A percentile compares a stretch with the other conserved stretches of the same genome.
These are phyloP conservation scores for Echium plantagineum DNA, from an alignment of 257 asterid genomes.

Conservation along the genomic window DNA sequence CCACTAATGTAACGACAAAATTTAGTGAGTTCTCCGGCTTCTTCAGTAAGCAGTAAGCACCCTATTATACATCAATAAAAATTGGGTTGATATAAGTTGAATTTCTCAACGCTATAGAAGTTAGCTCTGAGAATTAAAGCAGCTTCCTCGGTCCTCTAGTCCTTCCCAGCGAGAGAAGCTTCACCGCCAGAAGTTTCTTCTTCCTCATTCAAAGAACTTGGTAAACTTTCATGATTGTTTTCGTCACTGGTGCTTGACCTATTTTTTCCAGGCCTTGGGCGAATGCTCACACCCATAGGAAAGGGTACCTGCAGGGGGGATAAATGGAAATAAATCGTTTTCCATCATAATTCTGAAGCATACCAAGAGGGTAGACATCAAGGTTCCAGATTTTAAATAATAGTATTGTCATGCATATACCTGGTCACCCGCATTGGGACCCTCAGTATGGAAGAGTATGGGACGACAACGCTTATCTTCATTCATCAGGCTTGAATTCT, in stretches of 20 bases:
- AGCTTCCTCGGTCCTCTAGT: constrained; percentile 44
- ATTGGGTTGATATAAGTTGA: constrained; percentile 32
- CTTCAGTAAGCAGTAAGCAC: constrained; percentile 33
- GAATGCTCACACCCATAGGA: constrained; percentile 87
- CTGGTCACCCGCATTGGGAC: constrained; percentile 99
- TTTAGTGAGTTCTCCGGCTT: constrained; percentile 16
- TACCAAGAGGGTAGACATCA: background rate
- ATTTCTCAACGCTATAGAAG: constrained; percentile 37
- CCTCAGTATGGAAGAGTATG: constrained; percentile 92
- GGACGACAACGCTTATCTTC: constrained; percentile 99
- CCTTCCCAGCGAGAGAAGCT: constrained; percentile 56
- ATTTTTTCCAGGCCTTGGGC: constrained; percentile 56
- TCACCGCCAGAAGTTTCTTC: constrained; percentile 51
- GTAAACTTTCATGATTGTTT: constrained; percentile 37
- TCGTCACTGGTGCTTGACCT: constrained; percentile 54
- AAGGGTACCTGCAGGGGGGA: constrained; percentile 71
- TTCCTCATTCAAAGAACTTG: constrained; percentile 36
- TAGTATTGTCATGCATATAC: constrained; percentile 23
- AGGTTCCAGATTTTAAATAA: background rate
- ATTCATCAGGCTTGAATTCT: constrained; percentile 98
- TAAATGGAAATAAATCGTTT: background rate
- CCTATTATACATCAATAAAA: constrained; percentile 60
- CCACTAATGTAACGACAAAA: constrained; percentile 21
- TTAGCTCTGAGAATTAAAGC: constrained; percentile 42
- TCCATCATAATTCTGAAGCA: background rate